A percentile compares a stretch with the other conserved stretches of the same genome.
phyloP scores from a whole-genome alignment of 1,284 basidiomycete species.

The Naganishia albida region DNA sequence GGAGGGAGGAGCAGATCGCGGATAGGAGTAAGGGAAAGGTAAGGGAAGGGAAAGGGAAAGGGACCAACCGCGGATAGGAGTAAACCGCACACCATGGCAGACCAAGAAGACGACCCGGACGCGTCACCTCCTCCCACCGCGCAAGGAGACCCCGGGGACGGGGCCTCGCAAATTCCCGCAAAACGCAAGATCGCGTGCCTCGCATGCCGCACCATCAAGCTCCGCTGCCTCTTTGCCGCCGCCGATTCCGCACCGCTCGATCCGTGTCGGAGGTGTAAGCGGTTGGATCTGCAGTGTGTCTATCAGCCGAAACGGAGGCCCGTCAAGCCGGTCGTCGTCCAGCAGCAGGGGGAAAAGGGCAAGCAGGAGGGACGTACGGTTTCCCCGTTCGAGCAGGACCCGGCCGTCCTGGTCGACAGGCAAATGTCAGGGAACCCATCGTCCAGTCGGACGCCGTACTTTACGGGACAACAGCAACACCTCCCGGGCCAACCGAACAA shows the following conservation, averaged over 20 bases:
- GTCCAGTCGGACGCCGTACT: slow-evolving; percentile 1
- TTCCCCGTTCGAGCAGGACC: slow-evolving; percentile 2
- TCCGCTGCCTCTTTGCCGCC: slow-evolving; percentile 31
- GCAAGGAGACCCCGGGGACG: not conserved
- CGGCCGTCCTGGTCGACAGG: not conserved
- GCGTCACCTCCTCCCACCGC: not conserved
- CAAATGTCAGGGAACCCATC: slow-evolving; percentile 1
- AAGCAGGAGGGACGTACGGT: not conserved
- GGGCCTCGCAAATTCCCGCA: slow-evolving; percentile 2
- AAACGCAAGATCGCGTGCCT: slow-evolving; percentile 34
- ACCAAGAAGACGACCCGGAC: not conserved
- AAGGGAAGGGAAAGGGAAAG: too few relatives aligned
- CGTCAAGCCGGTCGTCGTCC: slow-evolving; percentile 13
- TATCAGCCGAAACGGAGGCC: slow-evolving; percentile 33
- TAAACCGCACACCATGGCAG: slow-evolving; percentile 3
- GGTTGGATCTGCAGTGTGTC: slow-evolving; percentile 27
- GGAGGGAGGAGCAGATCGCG: not conserved
- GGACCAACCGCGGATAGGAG: too few relatives aligned
- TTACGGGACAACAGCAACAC: slow-evolving; percentile 7
- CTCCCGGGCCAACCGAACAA: slow-evolving; percentile 1
- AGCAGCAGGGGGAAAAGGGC: not conserved
- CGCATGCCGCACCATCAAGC: slow-evolving; percentile 35
- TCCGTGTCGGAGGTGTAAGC: slow-evolving; percentile 31
- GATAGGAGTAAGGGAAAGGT: too few relatives aligned
- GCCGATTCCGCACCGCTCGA: slow-evolving; percentile 30